Conservation (phyloP, 2,329 filamentous ascomycete genomes). For the Cytospora piceicola region DNA sequence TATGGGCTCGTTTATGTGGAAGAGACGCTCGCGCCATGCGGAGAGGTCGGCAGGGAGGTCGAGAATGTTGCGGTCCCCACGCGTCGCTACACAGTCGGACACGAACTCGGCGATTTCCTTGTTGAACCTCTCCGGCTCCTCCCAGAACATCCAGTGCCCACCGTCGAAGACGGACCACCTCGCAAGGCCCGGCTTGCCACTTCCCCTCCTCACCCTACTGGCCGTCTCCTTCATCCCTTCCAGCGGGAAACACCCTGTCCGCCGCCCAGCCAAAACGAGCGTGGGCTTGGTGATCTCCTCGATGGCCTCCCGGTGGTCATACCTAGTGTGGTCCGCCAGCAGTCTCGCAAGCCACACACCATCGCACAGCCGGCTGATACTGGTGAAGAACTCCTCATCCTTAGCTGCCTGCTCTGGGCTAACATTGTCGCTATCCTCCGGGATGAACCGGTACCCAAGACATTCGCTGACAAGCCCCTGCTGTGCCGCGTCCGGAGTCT, state of each 20-base stretch:
- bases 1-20: neutral
- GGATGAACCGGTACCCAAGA: constrained; percentile 42
- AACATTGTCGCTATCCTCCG: constrained; percentile 34
- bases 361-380: constrained; percentile 42
- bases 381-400: constrained; percentile 44
- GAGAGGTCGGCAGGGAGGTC: neutral
- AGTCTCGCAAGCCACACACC: constrained; percentile 44
- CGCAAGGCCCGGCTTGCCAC: constrained; percentile 32
- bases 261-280: constrained; percentile 43
- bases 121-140: constrained; percentile 45
- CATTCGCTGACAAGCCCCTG: constrained; percentile 41
- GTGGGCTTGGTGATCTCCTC: constrained; percentile 41
- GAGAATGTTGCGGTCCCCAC: neutral
- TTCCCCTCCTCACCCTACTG: constrained; percentile 35
- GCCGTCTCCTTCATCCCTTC: constrained; percentile 45
- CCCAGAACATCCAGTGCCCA: constrained; percentile 48
- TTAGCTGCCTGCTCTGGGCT: constrained; percentile 32
- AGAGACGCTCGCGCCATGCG: neutral
- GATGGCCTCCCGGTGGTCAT: constrained; percentile 47
- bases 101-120: constrained; percentile 40
- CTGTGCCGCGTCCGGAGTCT: constrained; percentile 35
- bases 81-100: constrained; percentile 11
- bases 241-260: constrained; percentile 45
- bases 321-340: constrained; percentile 46
- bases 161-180: constrained; percentile 41